Base-by-base conservation (phyloP, 2,329 filamentous ascomycete genomes). In the Aspergillus sp. region DNA sequence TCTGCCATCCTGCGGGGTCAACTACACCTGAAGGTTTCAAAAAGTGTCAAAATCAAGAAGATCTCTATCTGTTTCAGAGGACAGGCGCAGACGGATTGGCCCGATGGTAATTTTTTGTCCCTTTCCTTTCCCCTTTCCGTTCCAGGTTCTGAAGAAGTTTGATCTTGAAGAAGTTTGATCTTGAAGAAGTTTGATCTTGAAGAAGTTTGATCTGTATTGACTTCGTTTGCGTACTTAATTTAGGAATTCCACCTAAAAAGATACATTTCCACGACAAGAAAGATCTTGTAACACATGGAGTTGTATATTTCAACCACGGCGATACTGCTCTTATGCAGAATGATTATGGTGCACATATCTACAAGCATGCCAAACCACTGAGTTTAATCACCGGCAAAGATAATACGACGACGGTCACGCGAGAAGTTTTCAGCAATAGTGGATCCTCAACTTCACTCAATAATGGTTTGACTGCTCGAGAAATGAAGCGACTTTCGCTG, bases 21-120 rank as follows among this genome's bases (percentile, higher is more conserved):
- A 64, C 75, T 99, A 56, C 88, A 90, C 67, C 73, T 99, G 40
- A 88, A 88, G 59, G 84, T 98, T 12, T 88, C 90, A 46, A 98
- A 98, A 71, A 90, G 90, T 63, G 86, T 92, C 47, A 99, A 99
- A 76, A 87, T 99, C 64, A 97, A 96, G 79, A 89, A 91, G 4
- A 85, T 99, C 23, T 92, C 90, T 6, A 80, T 99, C 52, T 93
- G 90, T 67, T 90, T 99, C 65, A 85, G 88, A 41, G 95, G 93
- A 31, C 89, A 87, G 70, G 91, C 92, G 3, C 85, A 89, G 62
- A 98, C 95, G 1, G 92, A 96, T 70, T 99, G 95, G 95, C 93
- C 95, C 15, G 95, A 98, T 78, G 91, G 86, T 84, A 70, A 23
- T 53, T 33, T 53, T 37, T n/a, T n/a, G 14, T 51, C 40, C 31